These are phyloP conservation scores for Avena eriantha DNA, from an alignment of 176 grass and related monocot genomes.

Conservation along the genomic window DNA sequence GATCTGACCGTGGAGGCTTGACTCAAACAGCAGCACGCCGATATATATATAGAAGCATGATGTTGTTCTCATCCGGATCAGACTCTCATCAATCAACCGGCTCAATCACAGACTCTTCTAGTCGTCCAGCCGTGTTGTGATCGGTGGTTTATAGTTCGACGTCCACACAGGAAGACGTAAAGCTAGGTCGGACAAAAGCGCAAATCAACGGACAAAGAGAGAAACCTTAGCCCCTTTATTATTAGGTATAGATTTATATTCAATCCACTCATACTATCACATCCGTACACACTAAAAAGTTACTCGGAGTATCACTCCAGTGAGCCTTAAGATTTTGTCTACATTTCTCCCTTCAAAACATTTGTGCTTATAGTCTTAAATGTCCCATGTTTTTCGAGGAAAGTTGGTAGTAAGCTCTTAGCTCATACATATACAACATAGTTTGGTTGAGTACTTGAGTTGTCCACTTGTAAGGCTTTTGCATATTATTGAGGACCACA, in stretches of 20 bases:
- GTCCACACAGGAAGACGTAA: too few species aligned
- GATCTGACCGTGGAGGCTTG: too few species aligned
- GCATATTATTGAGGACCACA: background rate
- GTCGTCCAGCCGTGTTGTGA: too few species aligned
- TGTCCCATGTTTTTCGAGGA: background rate
- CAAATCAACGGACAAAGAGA: too few species aligned
- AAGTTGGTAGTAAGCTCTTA: background rate
- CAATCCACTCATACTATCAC: background rate
- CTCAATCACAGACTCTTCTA: too few species aligned
- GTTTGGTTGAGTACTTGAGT: background rate
- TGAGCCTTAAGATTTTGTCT: background rate
- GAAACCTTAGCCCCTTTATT: too few species aligned
- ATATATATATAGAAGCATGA: too few species aligned
- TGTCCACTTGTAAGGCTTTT: conserved; percentile 17
- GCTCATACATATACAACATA: background rate
- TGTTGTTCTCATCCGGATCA: too few species aligned
- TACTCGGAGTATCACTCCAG: conserved; percentile 2
- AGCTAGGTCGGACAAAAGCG: too few species aligned
- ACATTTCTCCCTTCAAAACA: conserved; percentile 3
- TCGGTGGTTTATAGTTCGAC: too few species aligned
- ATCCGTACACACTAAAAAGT: background rate
- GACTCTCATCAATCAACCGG: too few species aligned
- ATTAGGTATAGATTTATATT: background rate
- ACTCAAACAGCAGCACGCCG: too few species aligned
- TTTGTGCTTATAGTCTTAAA: background rate